Evolutionary conservation across 345 rosid genomes (phyloP).

Genomic region (Ceriops tagal): DNA sequence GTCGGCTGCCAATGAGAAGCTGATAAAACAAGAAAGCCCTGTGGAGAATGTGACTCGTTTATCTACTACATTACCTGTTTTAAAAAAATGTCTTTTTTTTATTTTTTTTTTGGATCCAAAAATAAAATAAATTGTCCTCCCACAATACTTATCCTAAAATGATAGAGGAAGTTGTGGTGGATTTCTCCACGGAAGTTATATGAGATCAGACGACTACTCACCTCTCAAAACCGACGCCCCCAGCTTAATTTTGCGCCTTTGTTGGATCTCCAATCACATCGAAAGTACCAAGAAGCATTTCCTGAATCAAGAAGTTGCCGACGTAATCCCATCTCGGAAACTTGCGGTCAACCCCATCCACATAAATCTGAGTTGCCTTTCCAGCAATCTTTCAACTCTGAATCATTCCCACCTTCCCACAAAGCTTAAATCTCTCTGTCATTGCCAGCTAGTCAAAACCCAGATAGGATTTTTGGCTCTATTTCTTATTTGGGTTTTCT

Average conservation of each 20-base stretch:
- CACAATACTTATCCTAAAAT: no score
- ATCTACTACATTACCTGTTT: no score
- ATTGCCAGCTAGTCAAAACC: slow-evolving; percentile 22
- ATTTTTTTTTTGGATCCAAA: no score
- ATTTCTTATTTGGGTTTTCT: background rate
- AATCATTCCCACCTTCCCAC: slow-evolving; percentile 5
- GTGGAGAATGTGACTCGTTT: background rate
- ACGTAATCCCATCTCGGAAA: no score
- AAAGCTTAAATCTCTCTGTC: background rate
- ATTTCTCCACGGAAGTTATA: slow-evolving; percentile 5
- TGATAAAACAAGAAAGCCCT: no score
- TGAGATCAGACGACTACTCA: slow-evolving; percentile 11
- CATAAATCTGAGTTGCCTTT: background rate
- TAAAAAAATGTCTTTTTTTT: no score
- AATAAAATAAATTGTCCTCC: no score
- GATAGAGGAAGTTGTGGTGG: background rate
- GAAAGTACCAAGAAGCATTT: background rate
- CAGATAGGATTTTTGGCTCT: slow-evolving; percentile 8
- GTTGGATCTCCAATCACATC: slow-evolving; percentile 23
- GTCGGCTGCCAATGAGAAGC: no score
- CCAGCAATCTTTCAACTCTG: background rate
- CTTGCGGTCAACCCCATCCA: slow-evolving; percentile 24
- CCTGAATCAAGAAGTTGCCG: no score
- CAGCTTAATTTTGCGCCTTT: slow-evolving; percentile 1
- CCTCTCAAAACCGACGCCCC: slow-evolving; percentile 17